Conservation (phyloP, 2,329 filamentous ascomycete species). For the Calonectria pauciramosa region DNA sequence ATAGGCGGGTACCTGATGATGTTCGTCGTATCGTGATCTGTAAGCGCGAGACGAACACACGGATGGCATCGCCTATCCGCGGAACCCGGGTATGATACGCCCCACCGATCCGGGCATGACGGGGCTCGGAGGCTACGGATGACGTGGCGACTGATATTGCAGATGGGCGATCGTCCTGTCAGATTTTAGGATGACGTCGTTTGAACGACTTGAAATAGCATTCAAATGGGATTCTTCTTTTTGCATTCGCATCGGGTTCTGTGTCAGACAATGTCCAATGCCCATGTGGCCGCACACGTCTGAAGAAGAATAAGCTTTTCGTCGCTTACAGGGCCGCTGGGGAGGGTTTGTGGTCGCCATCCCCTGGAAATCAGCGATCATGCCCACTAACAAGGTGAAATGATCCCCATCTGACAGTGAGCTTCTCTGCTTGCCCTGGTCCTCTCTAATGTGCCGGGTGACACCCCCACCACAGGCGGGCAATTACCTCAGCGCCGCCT, state of each 20-base stretch:
- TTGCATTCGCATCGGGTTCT: neutral
- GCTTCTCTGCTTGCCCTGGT: neutral
- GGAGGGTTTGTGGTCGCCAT: neutral
- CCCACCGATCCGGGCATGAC: neutral
- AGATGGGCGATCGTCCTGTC: neutral
- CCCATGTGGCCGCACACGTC: neutral
- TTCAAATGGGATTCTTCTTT: neutral
- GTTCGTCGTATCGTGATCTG: neutral
- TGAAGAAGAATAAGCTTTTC: neutral
- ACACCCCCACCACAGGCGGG: neutral
- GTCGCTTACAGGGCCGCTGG: neutral
- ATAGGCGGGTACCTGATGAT: neutral
- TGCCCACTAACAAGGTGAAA: neutral
- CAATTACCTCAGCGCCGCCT: neutral
- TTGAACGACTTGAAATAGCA: neutral
- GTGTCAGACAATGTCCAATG: neutral
- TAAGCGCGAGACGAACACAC: neutral
- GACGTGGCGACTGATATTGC: neutral
- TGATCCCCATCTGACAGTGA: neutral
- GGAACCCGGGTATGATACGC: neutral
- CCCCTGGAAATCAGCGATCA: neutral
- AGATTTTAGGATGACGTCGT: neutral
- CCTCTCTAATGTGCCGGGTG: neutral
- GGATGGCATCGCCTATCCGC: conserved; percentile 6
- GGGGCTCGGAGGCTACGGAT: conserved; percentile 6